Base-by-base conservation (phyloP, 352 stramenopile species). In the Globisporangium cystogenes region DNA sequence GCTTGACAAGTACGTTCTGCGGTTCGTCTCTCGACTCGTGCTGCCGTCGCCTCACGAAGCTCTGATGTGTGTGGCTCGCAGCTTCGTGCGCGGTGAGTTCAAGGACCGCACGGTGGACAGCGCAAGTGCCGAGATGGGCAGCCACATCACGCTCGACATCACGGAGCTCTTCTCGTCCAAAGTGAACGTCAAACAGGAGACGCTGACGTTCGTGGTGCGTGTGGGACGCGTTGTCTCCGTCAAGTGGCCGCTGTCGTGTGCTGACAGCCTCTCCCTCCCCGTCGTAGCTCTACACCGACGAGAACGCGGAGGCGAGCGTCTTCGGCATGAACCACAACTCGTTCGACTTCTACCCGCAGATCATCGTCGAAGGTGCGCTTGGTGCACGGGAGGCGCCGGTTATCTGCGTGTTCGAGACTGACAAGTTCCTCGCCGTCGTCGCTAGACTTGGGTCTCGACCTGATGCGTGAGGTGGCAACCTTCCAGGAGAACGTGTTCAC, bases 401-500 rank as follows among this genome's bases (percentile, higher is more conserved):
- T 18, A 10, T 4, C 16, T 59, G 7, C 26, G 16, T 46, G 15
- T 31, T 37, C 8, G 18, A 3, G 26, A 40, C 18, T 45, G 37
- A 44, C 37, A 44, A 2, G 26, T 5, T 29, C 26, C 11, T 21
- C 18, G 2, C 36, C 15, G 23, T 42, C 10, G n/a, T 42, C 12
- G 33, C 26, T 36, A 85, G 82, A 93, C 44, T 56, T 89, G 37
- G 82, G 82, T 8, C 63, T 93, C 36, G 77, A 93, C 29, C 64
- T 93, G 41, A 93, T 93, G 82, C 82, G 74, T 35, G 82, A 90
- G 57, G 71, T 93, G 12, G 77, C 72, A 26, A 82, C 72, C 67
- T 93, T 93, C 45, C 82, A 90, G 53, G 74, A 90, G 59, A 73
- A 67, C 4, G 81, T 93, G 31, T 91, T 91, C 57, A 82, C 72